Percentiles rank a stretch among this genome's conserved stretches.
These are phyloP conservation scores for Pirum gemmata DNA, from an alignment of 78 protist species.

Conservation along the genomic window DNA sequence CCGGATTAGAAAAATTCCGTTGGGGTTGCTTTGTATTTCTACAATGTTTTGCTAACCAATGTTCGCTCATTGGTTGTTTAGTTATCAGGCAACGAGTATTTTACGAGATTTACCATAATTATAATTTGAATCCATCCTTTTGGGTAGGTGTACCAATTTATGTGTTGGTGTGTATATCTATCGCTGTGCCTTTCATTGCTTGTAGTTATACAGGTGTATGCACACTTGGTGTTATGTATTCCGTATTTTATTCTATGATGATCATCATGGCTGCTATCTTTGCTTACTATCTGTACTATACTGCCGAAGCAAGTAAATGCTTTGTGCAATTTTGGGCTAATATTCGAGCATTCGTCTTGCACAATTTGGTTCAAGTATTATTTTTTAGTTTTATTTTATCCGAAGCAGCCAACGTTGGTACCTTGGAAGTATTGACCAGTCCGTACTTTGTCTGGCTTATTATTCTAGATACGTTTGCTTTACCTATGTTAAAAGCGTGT, in stretches of 20 bases:
- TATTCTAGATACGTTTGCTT: neutral
- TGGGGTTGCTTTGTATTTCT: neutral
- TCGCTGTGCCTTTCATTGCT: constrained; percentile 21
- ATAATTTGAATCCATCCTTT: neutral
- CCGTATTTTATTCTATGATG: neutral
- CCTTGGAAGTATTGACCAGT: constrained; percentile 5
- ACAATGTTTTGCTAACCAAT: constrained; percentile 21
- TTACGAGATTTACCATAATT: constrained; percentile 22
- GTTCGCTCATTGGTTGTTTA: constrained; percentile 30
- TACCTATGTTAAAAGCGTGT: constrained; percentile 15
- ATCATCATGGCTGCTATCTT: constrained; percentile 21
- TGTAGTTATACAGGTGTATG: constrained; percentile 5
- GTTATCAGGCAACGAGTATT: constrained; percentile 14
- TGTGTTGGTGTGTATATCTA: neutral
- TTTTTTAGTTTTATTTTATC: neutral
- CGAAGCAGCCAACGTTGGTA: neutral
- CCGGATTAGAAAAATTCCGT: neutral
- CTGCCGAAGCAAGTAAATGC: neutral
- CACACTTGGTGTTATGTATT: neutral
- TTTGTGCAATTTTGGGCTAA: constrained; percentile 40
- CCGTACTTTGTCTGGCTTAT: constrained; percentile 34
- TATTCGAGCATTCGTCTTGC: constrained; percentile 31
- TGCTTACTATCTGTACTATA: constrained; percentile 26
- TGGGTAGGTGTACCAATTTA: constrained; percentile 22
- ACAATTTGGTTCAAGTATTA: constrained; percentile 9